phyloP scores from a whole-genome alignment of 2,329 filamentous ascomycete species.

The Ophiostoma triangulosporum region DNA sequence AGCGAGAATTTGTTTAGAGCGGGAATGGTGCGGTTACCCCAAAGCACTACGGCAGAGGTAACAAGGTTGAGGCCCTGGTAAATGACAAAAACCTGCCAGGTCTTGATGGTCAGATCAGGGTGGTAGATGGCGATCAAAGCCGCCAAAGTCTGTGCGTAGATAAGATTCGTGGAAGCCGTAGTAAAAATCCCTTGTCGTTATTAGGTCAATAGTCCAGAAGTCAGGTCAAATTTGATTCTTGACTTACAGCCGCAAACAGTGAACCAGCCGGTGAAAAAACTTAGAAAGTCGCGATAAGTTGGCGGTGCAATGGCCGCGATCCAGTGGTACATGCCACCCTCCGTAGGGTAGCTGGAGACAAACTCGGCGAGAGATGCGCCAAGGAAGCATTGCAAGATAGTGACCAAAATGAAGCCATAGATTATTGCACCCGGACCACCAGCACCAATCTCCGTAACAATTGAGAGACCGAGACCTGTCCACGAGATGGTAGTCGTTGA shows the following conservation, averaged over 20 bases:
- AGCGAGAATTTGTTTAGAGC: neutral
- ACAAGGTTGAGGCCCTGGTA: neutral
- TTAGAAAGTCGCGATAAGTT: neutral
- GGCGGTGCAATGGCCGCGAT: neutral
- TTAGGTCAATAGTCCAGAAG: neutral
- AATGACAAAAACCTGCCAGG: neutral
- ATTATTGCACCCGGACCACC: neutral
- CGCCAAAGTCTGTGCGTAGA: neutral
- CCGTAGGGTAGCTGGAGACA: neutral
- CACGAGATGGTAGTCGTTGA: neutral
- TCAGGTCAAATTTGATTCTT: no score
- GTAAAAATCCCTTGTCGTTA: neutral
- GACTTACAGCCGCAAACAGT: neutral
- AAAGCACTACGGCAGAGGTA: neutral
- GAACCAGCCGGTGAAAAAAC: neutral
- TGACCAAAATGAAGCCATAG: neutral
- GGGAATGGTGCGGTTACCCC: neutral
- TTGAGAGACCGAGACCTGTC: neutral
- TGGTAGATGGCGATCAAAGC: neutral
- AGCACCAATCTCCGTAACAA: neutral
- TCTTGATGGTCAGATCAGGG: neutral
- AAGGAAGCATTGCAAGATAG: neutral
- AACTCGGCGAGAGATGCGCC: neutral
- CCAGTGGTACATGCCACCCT: neutral
- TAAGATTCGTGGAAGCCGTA: neutral